Percentiles rank a stretch among this genome's conserved stretches.
Conservation (phyloP, 345 rosid genomes). For the Boechera divaricarpa region DNA sequence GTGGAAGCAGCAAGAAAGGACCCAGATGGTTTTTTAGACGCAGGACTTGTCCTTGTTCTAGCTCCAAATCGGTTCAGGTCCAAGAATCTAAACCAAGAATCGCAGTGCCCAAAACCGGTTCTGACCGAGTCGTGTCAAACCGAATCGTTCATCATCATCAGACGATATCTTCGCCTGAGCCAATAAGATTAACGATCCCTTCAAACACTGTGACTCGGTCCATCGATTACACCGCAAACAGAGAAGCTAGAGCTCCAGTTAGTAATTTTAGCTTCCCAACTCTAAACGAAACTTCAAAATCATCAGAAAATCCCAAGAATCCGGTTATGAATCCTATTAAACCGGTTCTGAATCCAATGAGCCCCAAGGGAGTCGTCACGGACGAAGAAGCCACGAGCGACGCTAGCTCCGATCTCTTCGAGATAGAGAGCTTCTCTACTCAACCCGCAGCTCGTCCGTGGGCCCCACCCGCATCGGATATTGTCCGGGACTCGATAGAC, state of each 20-base stretch:
- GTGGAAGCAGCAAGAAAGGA: constrained; percentile 60
- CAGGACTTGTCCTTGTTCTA: constrained; percentile 68
- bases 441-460: constrained; percentile 47
- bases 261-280: constrained; percentile 36
- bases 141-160: constrained; percentile 35
- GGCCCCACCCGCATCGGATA: constrained; percentile 42
- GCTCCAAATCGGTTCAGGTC: constrained; percentile 76
- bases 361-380: constrained; percentile 15
- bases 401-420: constrained; percentile 92
- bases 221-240: constrained; percentile 6
- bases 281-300: constrained; percentile 23
- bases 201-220: constrained; percentile 33
- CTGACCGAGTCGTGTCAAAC: constrained; percentile 18
- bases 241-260: constrained; percentile 22
- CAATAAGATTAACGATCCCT: constrained; percentile 38
- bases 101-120: constrained; percentile 40
- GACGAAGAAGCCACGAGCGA: constrained; percentile 83
- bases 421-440: constrained; percentile 94
- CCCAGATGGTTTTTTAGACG: constrained; percentile 61
- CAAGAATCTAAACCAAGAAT: constrained; percentile 50
- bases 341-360: constrained; percentile 19
- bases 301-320: constrained; percentile 9
- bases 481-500: constrained; percentile 63
- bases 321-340: constrained; percentile 5
- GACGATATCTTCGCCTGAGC: constrained; percentile 39